Evolutionary conservation across 2,329 filamentous ascomycete genomes (phyloP), one percentile per base, ranked within the genome.

Genomic region (Colletotrichum tropicicola): DNA sequence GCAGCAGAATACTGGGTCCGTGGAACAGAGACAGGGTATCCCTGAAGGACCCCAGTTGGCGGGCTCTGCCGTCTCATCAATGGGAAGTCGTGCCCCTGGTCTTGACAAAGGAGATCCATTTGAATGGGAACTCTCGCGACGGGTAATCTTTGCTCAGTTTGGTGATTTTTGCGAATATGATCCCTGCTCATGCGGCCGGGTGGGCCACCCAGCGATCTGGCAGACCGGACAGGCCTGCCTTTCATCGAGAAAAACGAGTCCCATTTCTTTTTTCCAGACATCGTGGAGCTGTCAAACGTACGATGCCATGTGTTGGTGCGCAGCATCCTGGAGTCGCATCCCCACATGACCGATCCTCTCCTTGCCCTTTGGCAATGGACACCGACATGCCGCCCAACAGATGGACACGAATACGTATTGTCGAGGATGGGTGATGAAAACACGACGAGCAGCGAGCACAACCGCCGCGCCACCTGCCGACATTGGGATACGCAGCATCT

Each of bases 61-160:
- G 63, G 63, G 63, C 63, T 64, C 63, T 66, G 63, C 63, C 63
- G 63, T 66, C 63, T 66, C 63, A 63, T 63, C 19, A 59, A 66
- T 54, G 45, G 47, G 48, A 57, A 45, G 63, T 39, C 37, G 28
- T 37, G 19, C 32, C 63, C 57, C 52, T 60, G 39, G 35, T 58
- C 48, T 44, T 48, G 19, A 53, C 45, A 48, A 28, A 21, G 48
- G 30, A 48, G 47, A 59, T 64, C 63, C 53, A 59, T 65, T 43
- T 58, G 41, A 23, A 64, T 47, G 59, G 63, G 27, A 54, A 53
- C 59, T n/a, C 45, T 58, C 52, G 27, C 25, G 39, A 52, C 59
- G 47, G 63, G 39, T 59, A 57, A 66, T 66, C 63, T 64, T 66
- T 63, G 30, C 63, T 66, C 17, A 53, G 32, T 64, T 59, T n/a